A percentile compares a stretch with the other conserved stretches of the same genome.
These are phyloP conservation scores for Yarrowia sp. DNA, from an alignment of 805 yeast genomes.

Conservation along the genomic window DNA sequence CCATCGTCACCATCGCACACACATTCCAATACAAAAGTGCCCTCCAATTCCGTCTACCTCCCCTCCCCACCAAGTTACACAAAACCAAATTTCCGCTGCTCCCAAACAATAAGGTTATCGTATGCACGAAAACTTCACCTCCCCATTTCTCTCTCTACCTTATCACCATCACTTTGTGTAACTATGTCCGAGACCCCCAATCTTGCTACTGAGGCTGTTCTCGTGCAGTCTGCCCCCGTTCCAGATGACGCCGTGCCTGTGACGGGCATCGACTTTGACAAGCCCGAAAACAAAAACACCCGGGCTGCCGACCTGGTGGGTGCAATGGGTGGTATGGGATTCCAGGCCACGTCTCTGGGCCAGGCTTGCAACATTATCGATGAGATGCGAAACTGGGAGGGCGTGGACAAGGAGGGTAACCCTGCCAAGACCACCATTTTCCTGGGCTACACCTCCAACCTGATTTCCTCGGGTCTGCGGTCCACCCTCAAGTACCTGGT, in stretches of 20 bases:
- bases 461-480: slow-evolving; percentile 91
- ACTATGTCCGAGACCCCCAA: slow-evolving; percentile 45
- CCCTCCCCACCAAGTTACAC: too few relatives aligned
- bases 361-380: slow-evolving; percentile 90
- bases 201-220: slow-evolving; percentile 85
- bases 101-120: not conserved
- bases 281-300: slow-evolving; percentile 70
- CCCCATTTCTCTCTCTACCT: not conserved
- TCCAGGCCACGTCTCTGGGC: slow-evolving; percentile 85
- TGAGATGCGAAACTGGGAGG: slow-evolving; percentile 92
- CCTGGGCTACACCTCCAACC: slow-evolving; percentile 93
- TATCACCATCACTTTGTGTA: not conserved
- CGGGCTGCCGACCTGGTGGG: slow-evolving; percentile 72
- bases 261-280: slow-evolving; percentile 84
- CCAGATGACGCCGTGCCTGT: slow-evolving; percentile 78
- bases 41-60: too few relatives aligned
- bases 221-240: slow-evolving; percentile 79
- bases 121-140: not conserved
- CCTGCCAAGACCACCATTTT: slow-evolving; percentile 83
- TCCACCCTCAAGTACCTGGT: slow-evolving; percentile 86
- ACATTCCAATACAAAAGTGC: too few relatives aligned
- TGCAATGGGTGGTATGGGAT: slow-evolving; percentile 93
- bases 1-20: too few relatives aligned
- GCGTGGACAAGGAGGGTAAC: slow-evolving; percentile 58
- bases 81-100: too few relatives aligned